phyloP scores from a whole-genome alignment of 192 early-diverging fungal species.

The Oehlia diaphana region DNA sequence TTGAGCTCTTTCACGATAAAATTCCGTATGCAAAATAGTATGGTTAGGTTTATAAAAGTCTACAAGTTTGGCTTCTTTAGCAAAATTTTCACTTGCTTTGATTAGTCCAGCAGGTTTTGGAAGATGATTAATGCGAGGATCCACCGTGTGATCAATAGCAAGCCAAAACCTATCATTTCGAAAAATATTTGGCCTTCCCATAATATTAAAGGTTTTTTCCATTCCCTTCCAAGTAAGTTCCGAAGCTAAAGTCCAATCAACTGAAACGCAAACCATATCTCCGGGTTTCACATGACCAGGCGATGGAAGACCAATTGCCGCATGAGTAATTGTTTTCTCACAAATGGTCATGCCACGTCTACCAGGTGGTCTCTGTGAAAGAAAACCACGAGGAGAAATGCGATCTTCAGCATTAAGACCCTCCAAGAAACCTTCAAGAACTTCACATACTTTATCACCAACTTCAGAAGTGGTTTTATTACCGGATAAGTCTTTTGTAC shows the following conservation, averaged over 20 bases:
- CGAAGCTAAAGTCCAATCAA: conserved; percentile 82
- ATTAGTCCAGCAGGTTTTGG: conserved; percentile 69
- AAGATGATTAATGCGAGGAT: conserved; percentile 72
- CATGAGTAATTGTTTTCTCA: conserved; percentile 78
- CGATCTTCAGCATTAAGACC: conserved; percentile 48
- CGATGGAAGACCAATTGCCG: conserved; percentile 68
- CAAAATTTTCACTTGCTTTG: conserved; percentile 62
- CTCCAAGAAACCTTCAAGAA: conserved; percentile 62
- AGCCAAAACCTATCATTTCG: conserved; percentile 84
- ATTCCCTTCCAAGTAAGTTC: conserved; percentile 86
- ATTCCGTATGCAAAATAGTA: conserved; percentile 82
- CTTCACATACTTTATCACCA: conserved; percentile 87
- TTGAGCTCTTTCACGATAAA: conserved; percentile 80
- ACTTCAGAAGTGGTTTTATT: conserved; percentile 81
- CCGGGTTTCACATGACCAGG: conserved; percentile 71
- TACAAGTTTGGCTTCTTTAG: conserved; percentile 69
- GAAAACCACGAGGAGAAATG: conserved; percentile 34
- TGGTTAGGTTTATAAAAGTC: conserved; percentile 78
- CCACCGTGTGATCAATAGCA: conserved; percentile 76
- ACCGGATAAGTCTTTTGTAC: conserved; percentile 92
- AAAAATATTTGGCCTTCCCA: conserved; percentile 75
- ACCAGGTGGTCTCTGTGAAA: conserved; percentile 48
- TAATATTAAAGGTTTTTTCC: conserved; percentile 79
- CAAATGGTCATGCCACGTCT: conserved; percentile 72
- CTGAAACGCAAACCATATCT: conserved; percentile 78